Evolutionary conservation across 164 flowering plant species (phyloP).

Genomic region (Magnolia changhungtana): DNA sequence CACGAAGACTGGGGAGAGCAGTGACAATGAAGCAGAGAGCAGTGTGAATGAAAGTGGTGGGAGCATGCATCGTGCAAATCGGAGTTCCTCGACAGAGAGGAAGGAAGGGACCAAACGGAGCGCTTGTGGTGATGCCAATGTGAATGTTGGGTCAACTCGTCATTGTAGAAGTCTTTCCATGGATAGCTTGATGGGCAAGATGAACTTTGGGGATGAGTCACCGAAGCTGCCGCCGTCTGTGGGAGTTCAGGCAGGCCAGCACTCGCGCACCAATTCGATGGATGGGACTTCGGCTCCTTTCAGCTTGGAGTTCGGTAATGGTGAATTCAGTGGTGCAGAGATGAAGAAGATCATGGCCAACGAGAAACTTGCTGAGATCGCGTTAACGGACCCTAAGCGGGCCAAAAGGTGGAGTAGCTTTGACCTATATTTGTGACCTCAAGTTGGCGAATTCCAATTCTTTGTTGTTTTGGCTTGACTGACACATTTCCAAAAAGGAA

Average conservation of each 20-base stretch:
- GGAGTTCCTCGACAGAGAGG: constrained; percentile 35
- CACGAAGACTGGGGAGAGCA: constrained; percentile 80
- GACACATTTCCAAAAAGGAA: background rate
- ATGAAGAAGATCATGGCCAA: constrained; percentile 65
- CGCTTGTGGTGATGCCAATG: constrained; percentile 39
- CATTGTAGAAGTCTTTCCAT: constrained; percentile 56
- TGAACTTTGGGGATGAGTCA: constrained; percentile 56
- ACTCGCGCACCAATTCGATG: constrained; percentile 57
- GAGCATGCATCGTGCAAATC: constrained; percentile 26
- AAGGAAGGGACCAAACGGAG: constrained; percentile 49
- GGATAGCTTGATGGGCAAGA: constrained; percentile 57
- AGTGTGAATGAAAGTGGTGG: constrained; percentile 65
- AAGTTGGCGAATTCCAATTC: background rate
- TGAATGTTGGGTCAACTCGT: constrained; percentile 25
- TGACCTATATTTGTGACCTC: background rate
- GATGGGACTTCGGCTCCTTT: constrained; percentile 58
- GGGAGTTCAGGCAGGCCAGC: constrained; percentile 45
- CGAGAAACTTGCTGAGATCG: constrained; percentile 63
- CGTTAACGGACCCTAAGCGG: constrained; percentile 59
- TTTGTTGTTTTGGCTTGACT: background rate
- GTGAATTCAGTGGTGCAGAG: constrained; percentile 68
- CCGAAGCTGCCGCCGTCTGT: constrained; percentile 51
- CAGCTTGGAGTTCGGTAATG: constrained; percentile 65
- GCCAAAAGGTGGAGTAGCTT: constrained; percentile 52
- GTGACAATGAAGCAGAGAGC: constrained; percentile 91